Base-by-base conservation (phyloP, 148 eudicot genomes). In the Amaranthus cruentus region DNA sequence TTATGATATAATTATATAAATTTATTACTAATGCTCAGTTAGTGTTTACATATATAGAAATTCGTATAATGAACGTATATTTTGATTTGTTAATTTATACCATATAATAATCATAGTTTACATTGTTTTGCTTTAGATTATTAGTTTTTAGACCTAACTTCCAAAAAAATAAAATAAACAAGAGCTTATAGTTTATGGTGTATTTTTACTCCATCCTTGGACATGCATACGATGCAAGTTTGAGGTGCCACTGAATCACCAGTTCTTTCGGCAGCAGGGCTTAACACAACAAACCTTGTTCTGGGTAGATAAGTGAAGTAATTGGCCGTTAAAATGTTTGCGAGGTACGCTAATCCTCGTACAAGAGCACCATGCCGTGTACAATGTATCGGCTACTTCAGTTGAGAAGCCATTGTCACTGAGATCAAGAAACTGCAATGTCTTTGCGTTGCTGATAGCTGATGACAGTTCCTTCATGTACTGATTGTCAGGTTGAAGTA, bases 241-340 rank as follows among this genome's bases (percentile, higher is more conserved):
- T 62, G 11, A 62, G 66, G 66, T 11, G 9, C 6, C 12, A 49
- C 53, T 47, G 47, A 2, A 47, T 50, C 4, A 81, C 79, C 79
- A 88, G 72, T 83, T 80, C 80, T 81, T 89, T 79, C 83, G 73
- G 81, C 99, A 95, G 79, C 99, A 95, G 50, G 91, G 83, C 69
- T 82, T 91, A 13, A 84, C 75, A 62, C 96, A 95, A 64, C 96
- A 88, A 42, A 77, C 72, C 47, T 73, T 80, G 6, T 89, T 92
- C 74, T 84, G 81, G 43, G 86, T 78, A 4, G 85, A 83, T 9
- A 91, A 84, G 77, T 95, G 97, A 62, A 95, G 72, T 48, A 62
- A 62, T 55, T 76, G 81, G 66, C 73, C 86, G 12, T 84, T 75
- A 42, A 86, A 75, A 76, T 90, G 97, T 75, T 74, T 79, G 48